Base-by-base conservation (phyloP, 192 early-diverging fungal species). In the Cladochytrium replicatum region DNA sequence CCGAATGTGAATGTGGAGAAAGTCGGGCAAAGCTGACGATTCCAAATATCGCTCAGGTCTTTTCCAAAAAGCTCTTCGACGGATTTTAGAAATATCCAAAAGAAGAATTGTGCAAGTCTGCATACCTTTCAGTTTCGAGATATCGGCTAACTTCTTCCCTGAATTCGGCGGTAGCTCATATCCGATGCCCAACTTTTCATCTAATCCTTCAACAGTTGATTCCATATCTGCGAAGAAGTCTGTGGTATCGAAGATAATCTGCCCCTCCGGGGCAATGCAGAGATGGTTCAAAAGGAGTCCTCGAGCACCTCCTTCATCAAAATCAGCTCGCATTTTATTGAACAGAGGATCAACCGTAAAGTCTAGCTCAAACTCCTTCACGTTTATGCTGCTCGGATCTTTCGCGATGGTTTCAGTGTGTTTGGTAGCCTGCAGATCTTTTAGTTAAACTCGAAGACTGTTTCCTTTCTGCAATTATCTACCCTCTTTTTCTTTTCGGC, bases 241-340 rank as follows among this genome's bases (percentile, higher is more conserved):
- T 31, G 85, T 75, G 19, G 92, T 82, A 59, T 98, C 94, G 72
- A 98, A 98, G 15, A 96, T 85, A 44, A 96, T 88, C 52, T 82
- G 88, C n/a, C 89, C 84, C 9, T 86, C 75, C 5, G 56, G 60
- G 41, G 89, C 81, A 31, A 98, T 71, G 27, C 70, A 71, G 31
- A 98, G 60, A 49, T 91, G 87, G 60, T 91, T 94, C 32, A 98
- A 64, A 29, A 98, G 65, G 29, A 98, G 66, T 3, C 92, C 92
- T 26, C 85, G 79, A 15, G 92, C 92, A 4, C 91, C 91, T 24
- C 94, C 91, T 67, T 98, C 91, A 61, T 98, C 94, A 69, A 98
- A 96, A 60, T 94, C 91, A 5, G 92, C 91, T 7, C 84, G 89
- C n/a, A 91, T 94, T 60, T 98, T 98, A 58, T 92, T 89, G 68